Evolutionary conservation across 306 rosid species (phyloP).

Genomic region (Bauhinia variegata): DNA sequence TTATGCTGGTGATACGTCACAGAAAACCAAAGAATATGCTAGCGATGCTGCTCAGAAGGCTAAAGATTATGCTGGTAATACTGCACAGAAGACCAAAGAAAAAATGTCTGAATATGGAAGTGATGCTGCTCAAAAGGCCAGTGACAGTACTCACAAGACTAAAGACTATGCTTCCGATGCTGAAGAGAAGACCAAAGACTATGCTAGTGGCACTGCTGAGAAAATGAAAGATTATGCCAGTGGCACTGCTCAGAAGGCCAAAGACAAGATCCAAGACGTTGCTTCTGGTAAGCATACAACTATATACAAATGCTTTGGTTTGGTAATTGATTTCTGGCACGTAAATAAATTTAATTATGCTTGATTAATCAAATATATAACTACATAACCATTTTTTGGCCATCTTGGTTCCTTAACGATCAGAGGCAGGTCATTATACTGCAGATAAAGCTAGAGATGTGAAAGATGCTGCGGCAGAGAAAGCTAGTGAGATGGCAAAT

Average conservation of each 20-base stretch:
- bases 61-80: constrained; percentile 5
- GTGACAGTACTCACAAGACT: constrained; percentile 6
- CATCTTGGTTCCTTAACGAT: background rate
- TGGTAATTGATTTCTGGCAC: background rate
- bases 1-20: too few relatives aligned
- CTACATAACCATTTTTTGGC: background rate
- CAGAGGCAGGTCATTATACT: constrained; percentile 55
- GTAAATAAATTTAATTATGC: too few relatives aligned
- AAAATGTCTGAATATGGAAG: too few relatives aligned
- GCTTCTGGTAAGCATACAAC: constrained; percentile 57
- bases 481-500: too few relatives aligned
- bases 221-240: too few relatives aligned
- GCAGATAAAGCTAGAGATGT: constrained; percentile 51
- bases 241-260: constrained; percentile 41
- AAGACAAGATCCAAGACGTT: constrained; percentile 37
- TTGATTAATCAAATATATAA: background rate
- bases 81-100: constrained; percentile 22
- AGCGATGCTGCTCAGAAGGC: constrained; percentile 6
- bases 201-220: too few relatives aligned
- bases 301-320: background rate
- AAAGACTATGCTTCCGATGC: background rate
- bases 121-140: constrained; percentile 2
- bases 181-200: background rate
- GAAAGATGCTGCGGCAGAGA: too few relatives aligned
- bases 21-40: too few relatives aligned